These are phyloP conservation scores for Pilaira anomala DNA, from an alignment of 192 early-diverging fungal genomes.

Conservation along the genomic window DNA sequence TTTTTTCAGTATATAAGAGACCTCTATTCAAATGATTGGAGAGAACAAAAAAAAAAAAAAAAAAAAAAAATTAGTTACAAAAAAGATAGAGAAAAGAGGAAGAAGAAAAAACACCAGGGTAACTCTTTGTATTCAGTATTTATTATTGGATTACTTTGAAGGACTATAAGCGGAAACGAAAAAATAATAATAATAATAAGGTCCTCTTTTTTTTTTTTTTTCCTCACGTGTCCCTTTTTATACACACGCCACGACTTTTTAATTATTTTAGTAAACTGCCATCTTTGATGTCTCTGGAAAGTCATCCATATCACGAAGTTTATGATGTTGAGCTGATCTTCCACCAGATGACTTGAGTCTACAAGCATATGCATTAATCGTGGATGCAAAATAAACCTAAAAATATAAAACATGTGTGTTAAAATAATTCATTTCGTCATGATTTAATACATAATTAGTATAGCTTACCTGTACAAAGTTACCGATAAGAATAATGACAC, in stretches of 20 bases:
- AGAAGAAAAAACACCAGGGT: constrained; percentile 1
- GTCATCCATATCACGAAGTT: constrained; percentile 17
- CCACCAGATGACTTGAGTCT: background rate
- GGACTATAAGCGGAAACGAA: no score
- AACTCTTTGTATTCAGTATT: no score
- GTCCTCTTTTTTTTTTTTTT: no score
- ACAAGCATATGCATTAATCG: constrained; percentile 8
- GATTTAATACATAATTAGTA: no score
- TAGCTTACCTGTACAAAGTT: background rate
- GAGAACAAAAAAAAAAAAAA: background rate
- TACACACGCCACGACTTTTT: background rate
- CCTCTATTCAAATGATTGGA: constrained; percentile 5
- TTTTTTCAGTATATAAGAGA: constrained; percentile 15
- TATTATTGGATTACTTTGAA: no score
- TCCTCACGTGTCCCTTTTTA: no score
- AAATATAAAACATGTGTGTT: background rate
- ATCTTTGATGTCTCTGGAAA: constrained; percentile 10
- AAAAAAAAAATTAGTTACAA: background rate
- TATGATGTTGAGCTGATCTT: constrained; percentile 1
- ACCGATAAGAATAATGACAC: constrained; percentile 3
- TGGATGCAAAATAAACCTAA: constrained; percentile 8
- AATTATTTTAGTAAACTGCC: background rate
- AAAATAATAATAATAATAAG: no score
- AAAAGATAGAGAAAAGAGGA: background rate
- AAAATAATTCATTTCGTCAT: background rate